These are phyloP conservation scores for Diaporthe vexans DNA, from an alignment of 2,329 filamentous ascomycete species.

Conservation along the genomic window DNA sequence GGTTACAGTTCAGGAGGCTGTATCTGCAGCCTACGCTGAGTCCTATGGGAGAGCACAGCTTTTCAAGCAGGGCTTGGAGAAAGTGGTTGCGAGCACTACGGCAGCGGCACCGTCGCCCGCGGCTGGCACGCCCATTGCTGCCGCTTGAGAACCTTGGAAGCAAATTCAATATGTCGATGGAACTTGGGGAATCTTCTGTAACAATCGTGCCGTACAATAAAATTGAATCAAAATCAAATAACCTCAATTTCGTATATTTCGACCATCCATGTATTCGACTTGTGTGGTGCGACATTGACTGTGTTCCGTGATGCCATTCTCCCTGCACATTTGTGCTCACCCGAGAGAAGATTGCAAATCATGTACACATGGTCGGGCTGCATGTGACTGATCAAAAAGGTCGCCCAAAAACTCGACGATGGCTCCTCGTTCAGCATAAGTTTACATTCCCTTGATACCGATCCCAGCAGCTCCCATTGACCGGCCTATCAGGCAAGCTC, in stretches of 20 bases:
- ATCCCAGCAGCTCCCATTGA: no score
- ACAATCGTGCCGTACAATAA: neutral
- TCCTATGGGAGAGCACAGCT: constrained; percentile 50
- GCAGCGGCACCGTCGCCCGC: neutral
- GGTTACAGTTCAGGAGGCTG: constrained; percentile 51
- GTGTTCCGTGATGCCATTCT: no score
- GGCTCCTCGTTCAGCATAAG: no score
- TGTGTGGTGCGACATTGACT: no score
- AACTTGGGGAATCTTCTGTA: neutral
- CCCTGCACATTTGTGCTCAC: no score
- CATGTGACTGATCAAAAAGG: no score
- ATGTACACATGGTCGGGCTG: no score
- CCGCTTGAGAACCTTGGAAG: neutral
- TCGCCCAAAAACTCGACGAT: no score
- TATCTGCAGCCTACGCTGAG: constrained; percentile 51
- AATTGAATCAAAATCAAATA: neutral
- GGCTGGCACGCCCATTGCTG: constrained; percentile 4
- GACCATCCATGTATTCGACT: no score
- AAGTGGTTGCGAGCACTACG: constrained; percentile 26
- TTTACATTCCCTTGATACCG: no score
- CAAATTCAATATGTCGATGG: neutral
- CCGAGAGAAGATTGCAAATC: no score
- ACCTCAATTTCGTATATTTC: no score
- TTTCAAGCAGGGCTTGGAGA: constrained; percentile 50
- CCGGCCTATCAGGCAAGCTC: neutral